Base-by-base conservation (phyloP, 2,329 filamentous ascomycete genomes). In the Colletotrichum musae region DNA sequence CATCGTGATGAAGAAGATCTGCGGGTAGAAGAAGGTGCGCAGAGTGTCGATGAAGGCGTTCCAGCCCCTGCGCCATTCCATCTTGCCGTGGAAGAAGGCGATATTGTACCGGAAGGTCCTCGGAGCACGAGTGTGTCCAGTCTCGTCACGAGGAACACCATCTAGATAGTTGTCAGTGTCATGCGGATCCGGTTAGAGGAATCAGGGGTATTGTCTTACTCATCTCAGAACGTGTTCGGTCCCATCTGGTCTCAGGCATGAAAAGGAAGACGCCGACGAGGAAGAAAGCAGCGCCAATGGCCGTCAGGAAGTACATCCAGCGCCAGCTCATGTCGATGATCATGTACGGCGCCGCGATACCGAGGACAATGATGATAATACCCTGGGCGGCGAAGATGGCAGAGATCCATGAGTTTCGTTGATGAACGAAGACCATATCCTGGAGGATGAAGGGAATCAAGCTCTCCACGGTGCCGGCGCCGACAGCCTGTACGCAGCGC, bases 371-470 rank as follows among this genome's bases (percentile, higher is more conserved):
- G 39, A 77, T 75, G 28, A 78, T 71, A 13, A 80, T 16, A 1
- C 77, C 78, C 72, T 74, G 73, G 12, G 73, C 74, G 0, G 75
- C 70, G 45, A 78, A 72, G 16, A 80, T 72, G 2, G 73, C 68
- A 3, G 79, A 77, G 45, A 80, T 75, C 13, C 75, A 79, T 41
- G 71, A 70, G 65, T 78, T 79, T 6, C 80, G 75, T 73, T 81
- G 75, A 62, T 82, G 79, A n/a, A 80, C 74, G 32, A 81, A 81
- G 13, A 80, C 75, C 43, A 81, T 75, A 43, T 82, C 80, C 70
- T 81, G 79, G 0, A 80, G 73, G 41, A 81, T 77, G 18, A 82
- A 75, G 3, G 80, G 79, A 5, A 81, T 75, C 16, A 82, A 64
- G 0, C 79, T 77, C 64, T 80, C 77, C 15, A 78, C 77, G 0